Evolutionary conservation across 805 yeast species (phyloP), one percentile per base, ranked within the genome.

Genomic region (Starmerella scarabaei): DNA sequence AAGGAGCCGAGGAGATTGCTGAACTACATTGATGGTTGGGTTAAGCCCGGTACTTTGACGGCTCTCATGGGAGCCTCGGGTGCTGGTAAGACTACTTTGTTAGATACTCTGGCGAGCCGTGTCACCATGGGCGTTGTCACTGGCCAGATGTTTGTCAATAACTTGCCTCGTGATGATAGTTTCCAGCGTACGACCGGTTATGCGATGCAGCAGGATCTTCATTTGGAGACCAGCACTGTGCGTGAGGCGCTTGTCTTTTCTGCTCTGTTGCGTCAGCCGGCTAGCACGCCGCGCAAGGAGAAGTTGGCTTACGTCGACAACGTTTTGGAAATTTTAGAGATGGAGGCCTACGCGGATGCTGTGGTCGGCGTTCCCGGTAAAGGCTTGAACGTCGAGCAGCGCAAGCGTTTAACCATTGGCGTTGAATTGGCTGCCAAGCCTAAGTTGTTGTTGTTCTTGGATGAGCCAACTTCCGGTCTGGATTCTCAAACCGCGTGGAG

Each of bases 51-150:
- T 52, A 78, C 80, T 42, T 65, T 80, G 59, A 79, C 86, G 31
- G 88, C 88, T 4, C 65, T 80, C 43, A 79, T 80, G 86, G 91
- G 91, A 53, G 80, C 78, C 38, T 80, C 88, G 26, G 91, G 91
- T 63, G 91, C 91, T 34, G 91, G 91, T 64, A 80, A 80, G 54
- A 80, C 91, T 20, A 80, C 88, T 3, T 63, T 80, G 42, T 65
- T 80, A 51, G 79, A 80, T 58, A 76, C 77, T 49, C 67, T 80
- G 44, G 76, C 84, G 18, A 80, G 76, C 53, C 70, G 88, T 58
- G 71, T 77, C 40, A 70, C 75, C 32, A 65, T 71, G 56, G 91
- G 88, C 60, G 75, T 73, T 15, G 71, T 80, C 31, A 70, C 83
- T 29, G 81, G 82, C 52, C 80, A 77, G 52, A 69, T 74, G 68